A percentile compares a stretch with the other conserved stretches of the same genome.
phyloP scores from a whole-genome alignment of 495 filamentous ascomycete genomes.

The Penicillium psychrofluorescens region DNA sequence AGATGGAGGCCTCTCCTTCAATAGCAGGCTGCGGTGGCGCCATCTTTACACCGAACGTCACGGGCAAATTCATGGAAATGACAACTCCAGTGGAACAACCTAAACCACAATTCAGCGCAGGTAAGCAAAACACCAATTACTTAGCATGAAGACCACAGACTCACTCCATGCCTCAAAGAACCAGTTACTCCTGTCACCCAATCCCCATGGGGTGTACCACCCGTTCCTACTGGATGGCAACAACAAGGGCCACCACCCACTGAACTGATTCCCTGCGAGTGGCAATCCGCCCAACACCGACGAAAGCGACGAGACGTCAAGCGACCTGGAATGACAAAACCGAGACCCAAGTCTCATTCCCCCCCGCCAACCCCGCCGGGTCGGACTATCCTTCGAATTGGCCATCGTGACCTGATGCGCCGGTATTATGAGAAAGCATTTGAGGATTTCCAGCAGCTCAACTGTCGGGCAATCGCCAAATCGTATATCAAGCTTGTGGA shows the following conservation, averaged over 20 bases:
- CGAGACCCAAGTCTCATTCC: conserved; percentile 16
- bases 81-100: conserved; percentile 14
- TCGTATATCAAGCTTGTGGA: conserved; percentile 77
- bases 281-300: conserved; percentile 23
- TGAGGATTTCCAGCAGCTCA: conserved; percentile 38
- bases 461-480: conserved; percentile 54
- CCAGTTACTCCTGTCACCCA: conserved; percentile 3
- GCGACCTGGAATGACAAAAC: conserved; percentile 7
- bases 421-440: conserved; percentile 52
- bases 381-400: conserved; percentile 44
- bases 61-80: conserved; percentile 28
- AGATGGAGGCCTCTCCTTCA: conserved; percentile 26
- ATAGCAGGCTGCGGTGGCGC: conserved; percentile 27
- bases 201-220: conserved; percentile 13
- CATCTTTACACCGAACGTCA: conserved; percentile 35
- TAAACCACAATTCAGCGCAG: conserved; percentile 7
- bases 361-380: conserved; percentile 18
- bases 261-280: conserved; percentile 32
- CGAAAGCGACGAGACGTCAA: conserved; percentile 22
- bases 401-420: conserved; percentile 49
- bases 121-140: conserved; percentile 7
- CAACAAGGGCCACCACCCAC: conserved; percentile 7
- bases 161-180: conserved; percentile 2
- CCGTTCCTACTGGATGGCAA: conserved; percentile 15
- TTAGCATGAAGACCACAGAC: background rate